phyloP scores from a whole-genome alignment of 139 green algal species.

The Yamagishiella unicocca region DNA sequence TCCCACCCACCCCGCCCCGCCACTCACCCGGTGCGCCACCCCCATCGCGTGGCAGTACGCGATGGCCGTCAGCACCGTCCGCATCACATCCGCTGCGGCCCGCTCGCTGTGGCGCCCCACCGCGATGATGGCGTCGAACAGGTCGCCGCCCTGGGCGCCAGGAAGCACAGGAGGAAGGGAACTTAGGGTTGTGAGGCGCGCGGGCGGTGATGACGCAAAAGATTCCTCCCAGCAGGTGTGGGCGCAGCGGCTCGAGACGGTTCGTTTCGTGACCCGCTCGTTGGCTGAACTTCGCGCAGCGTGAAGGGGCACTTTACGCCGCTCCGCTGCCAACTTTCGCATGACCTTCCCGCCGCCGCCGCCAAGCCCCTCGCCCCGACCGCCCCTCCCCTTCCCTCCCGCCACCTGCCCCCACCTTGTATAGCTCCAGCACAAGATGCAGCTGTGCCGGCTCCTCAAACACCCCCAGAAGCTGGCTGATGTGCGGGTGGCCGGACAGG shows the following conservation, averaged over 20 bases:
- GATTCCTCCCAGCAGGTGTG: too few species aligned
- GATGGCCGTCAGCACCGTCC: slow-evolving; percentile 39
- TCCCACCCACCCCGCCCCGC: slow-evolving; percentile 1
- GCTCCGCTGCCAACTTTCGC: too few species aligned
- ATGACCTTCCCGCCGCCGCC: too few species aligned
- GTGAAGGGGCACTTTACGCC: too few species aligned
- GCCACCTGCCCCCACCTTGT: slow-evolving; percentile 65
- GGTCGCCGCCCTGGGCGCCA: slow-evolving; percentile 52
- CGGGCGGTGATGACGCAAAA: too few species aligned
- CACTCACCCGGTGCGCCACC: slow-evolving; percentile 48
- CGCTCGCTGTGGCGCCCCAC: slow-evolving; percentile 38
- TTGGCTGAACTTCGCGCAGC: too few species aligned
- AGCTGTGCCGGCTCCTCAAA: slow-evolving; percentile 36
- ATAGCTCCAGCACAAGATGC: slow-evolving; percentile 66
- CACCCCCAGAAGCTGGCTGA: slow-evolving; percentile 60
- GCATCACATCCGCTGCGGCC: slow-evolving; percentile 46
- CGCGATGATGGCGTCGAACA: slow-evolving; percentile 67
- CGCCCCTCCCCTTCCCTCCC: slow-evolving; percentile 57
- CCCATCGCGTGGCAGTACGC: slow-evolving; percentile 54
- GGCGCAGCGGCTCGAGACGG: too few species aligned
- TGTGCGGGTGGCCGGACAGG: slow-evolving; percentile 73
- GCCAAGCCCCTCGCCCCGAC: too few species aligned
- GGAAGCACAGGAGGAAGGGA: too few species aligned
- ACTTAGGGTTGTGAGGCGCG: too few species aligned
- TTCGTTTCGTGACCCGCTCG: too few species aligned